Evolutionary conservation across 139 green algal genomes (phyloP), one percentile per base, ranked within the genome.

Genomic region (Tetradesmus lagerheimii): DNA sequence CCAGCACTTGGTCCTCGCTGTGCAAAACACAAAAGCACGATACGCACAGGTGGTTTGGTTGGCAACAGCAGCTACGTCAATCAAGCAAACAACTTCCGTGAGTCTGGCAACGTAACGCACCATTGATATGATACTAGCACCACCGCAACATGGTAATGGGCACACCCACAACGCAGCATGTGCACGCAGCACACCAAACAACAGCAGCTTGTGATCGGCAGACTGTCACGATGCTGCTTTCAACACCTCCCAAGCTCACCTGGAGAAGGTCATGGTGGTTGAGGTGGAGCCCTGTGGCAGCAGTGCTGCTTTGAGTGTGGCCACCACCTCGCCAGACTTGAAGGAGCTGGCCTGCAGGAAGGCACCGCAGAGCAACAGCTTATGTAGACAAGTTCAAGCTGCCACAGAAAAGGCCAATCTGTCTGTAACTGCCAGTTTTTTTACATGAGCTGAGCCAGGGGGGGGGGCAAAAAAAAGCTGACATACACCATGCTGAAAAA

Each of bases 321-420:
- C 78, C 31, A 96, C 94, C n/a, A 97, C 95, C 67, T 96, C 94
- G 4, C 91, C 93, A 14, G 90, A 92, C 53, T 95, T 93, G 90
- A 96, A 96, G 11, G 93, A 93, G 45, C 81, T 94, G 16, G 94
- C 94, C 93, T 97, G 94, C 37, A 80, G 16, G 34, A 50, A 83
- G 15, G 77, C 37, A 34, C n/a, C n/a, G 77, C 41, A 4, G 18
- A 37, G 38, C 27, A 39, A 37, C 12, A 35, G 25, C 29, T 27
- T 85, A 43, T 34, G 5, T 0, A n/a, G 31, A 35, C 15, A 8
- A 34, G 38, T 9, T 31, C 25, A 31, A 31, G 23, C 23, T 9
- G 20, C 20, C 11, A 71, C 47, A 62, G 6, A 14, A 62, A 14
- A 11, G 47, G 8, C 1, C 47, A 62, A 14, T 9, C 43, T 50